These are phyloP conservation scores for Daldinia sp. DNA, from an alignment of 2,329 filamentous ascomycete genomes.

Conservation along the genomic window DNA sequence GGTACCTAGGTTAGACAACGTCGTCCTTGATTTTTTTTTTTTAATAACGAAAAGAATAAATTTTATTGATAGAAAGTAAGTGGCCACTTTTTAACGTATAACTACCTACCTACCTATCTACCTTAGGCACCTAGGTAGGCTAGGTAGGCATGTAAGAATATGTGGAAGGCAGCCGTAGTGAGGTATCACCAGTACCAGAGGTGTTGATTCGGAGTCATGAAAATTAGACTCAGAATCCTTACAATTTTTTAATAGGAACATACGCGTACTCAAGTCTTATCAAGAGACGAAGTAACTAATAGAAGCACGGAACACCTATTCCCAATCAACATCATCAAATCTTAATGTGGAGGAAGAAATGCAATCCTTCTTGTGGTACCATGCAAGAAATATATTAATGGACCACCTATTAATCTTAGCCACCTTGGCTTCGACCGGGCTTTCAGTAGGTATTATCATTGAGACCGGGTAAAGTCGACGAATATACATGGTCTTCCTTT, in stretches of 20 bases:
- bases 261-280: neutral
- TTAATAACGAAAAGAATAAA: too few species aligned
- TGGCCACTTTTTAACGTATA: too few species aligned
- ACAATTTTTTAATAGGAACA: neutral
- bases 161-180: too few species aligned
- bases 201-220: too few species aligned
- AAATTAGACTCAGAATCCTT: neutral
- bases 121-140: too few species aligned
- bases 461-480: constrained; percentile 30
- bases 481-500: constrained; percentile 19
- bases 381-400: constrained; percentile 10
- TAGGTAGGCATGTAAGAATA: too few species aligned
- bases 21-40: too few species aligned
- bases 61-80: too few species aligned
- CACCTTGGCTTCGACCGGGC: constrained; percentile 14
- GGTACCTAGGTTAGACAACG: too few species aligned
- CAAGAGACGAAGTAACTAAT: neutral
- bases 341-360: neutral
- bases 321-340: constrained; percentile 5
- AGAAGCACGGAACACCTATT: neutral
- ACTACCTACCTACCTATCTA: too few species aligned
- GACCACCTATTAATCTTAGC: neutral
- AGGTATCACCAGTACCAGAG: too few species aligned
- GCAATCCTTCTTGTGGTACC: constrained; percentile 12
- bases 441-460: constrained; percentile 11